Evolutionary conservation across 257 asterid genomes (phyloP), one percentile per base, ranked within the genome.

Genomic region (Hygrophila difformis): DNA sequence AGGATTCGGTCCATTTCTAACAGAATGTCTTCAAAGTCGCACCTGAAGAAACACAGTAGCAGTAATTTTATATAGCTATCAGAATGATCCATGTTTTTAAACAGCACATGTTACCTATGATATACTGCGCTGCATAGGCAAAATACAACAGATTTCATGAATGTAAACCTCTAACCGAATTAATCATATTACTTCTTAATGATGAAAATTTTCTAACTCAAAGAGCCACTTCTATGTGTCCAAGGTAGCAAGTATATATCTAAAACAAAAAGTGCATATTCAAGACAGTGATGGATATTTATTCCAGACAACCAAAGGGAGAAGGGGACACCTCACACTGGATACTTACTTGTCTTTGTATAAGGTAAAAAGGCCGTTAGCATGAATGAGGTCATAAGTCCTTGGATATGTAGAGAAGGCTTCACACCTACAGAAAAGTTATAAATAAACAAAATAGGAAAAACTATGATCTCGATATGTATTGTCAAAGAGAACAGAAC

Each of bases 401-500:
- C 97, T 77, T 23, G 94, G 97, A 56, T 89, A 89, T 5, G 97
- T 85, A 6, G 97, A 85, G 77, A 89, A 89, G 51, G 68, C 97
- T 65, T 89, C 96, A 49, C 94, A 89, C 97, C 97, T 85, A 56
- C 39, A 63, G 33, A 43, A 60, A 53, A 44, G 47, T 1, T 16
- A 41, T 21, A 37, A 33, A 10, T 61, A 21, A 55, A 35, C 47
- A 47, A 18, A 17, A 43, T 26, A 14, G 48, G 34, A 26, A 26
- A 0, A 26, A 26, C 8, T 5, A 26, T 26, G 31, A 26, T 26
- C 8, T 26, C 26, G 22, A n/a, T n/a, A n/a, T n/a, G n/a, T n/a
- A n/a, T n/a, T n/a, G n/a, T n/a, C n/a, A n/a, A n/a, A n/a, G n/a
- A n/a, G n/a, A n/a, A n/a, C n/a, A n/a, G n/a, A n/a, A n/a, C n/a